Evolutionary conservation across 148 eudicot genomes (phyloP), one percentile per base, ranked within the genome.

Genomic region (Rhododendron kiyosumense): DNA sequence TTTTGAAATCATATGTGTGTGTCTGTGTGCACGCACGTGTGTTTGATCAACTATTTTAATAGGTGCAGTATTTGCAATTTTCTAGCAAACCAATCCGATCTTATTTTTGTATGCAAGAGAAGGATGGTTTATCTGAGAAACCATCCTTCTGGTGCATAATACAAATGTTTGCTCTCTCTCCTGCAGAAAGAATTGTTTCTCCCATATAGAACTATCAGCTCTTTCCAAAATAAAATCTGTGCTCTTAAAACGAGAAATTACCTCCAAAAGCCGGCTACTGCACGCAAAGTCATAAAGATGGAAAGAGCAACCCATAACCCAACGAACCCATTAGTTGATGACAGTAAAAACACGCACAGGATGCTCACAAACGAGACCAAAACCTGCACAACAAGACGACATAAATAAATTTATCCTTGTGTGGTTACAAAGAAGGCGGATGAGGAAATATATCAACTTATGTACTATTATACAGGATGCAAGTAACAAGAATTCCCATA

Each of bases 191-290:
- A 77, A 77, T 28, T 3, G 36, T 69, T 3, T 26, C 65, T 26
- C 34, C 67, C 67, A 11, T 26, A 26, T 20, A 38, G n/a, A 76
- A 38, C 49, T 78, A 22, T 78, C 2, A 43, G 52, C 28, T 78
- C 32, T 78, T 79, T 22, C 52, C 15, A 5, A 28, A 7, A 52
- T 18, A 59, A 43, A 54, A 14, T 3, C 57, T 45, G 18, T 28
- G 0, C 45, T 32, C 4, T 41, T 2, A 43, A 28, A 20, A 57
- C 15, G 46, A 38, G 32, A 73, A 26, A 36, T 59, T 88, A 90
- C 93, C 92, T 92, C 91, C 88, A 87, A 63, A 92, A 82, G 38
- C 92, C 93, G 7, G 91, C 91, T 9, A 90, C 5, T 17, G 92
- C 90, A 10, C 91, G 88, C 46, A 92, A 80, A 34, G 84, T 85